A percentile compares a stretch with the other conserved stretches of the same genome.
Evolutionary conservation across 257 asterid genomes (phyloP).

Genomic region (Solanum clarkiae): DNA sequence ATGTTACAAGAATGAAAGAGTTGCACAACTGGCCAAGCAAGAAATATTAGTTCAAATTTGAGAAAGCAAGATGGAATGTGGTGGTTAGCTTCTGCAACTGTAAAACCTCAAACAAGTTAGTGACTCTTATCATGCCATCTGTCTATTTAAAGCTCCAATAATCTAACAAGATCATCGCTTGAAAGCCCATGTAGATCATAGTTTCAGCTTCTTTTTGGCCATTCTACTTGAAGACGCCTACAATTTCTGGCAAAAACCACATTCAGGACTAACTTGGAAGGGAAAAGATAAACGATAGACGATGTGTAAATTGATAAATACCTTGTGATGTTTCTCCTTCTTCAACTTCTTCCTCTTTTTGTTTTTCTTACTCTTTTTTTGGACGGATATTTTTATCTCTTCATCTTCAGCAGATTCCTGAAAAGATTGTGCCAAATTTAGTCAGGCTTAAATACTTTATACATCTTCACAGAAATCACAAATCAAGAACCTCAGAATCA

Average conservation of each 20-base stretch:
- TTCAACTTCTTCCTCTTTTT: conserved; percentile 35
- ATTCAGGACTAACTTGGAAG: neutral
- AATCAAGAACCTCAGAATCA: conserved; percentile 46
- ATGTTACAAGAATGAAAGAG: neutral
- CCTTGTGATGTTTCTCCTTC: conserved; percentile 36
- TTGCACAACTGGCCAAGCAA: neutral
- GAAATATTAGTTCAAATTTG: neutral
- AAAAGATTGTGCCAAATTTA: conserved; percentile 2
- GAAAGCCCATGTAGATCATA: conserved; percentile 6
- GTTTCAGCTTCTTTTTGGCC: conserved; percentile 42
- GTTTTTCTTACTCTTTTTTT: conserved; percentile 36
- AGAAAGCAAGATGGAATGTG: neutral
- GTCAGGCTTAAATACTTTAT: neutral
- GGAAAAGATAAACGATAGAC: neutral
- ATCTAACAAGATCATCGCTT: neutral
- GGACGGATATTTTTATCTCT: conserved; percentile 10
- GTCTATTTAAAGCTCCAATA: neutral
- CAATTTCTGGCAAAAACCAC: conserved; percentile 27
- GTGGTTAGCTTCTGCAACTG: neutral
- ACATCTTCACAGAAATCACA: neutral
- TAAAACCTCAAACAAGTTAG: neutral
- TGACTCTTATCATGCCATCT: neutral
- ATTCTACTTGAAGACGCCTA: conserved; percentile 11
- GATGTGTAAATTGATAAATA: neutral
- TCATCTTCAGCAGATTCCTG: conserved; percentile 35